Evolutionary conservation across 2,329 filamentous ascomycete species (phyloP).

Genomic region (Tricladium varicosporioides): DNA sequence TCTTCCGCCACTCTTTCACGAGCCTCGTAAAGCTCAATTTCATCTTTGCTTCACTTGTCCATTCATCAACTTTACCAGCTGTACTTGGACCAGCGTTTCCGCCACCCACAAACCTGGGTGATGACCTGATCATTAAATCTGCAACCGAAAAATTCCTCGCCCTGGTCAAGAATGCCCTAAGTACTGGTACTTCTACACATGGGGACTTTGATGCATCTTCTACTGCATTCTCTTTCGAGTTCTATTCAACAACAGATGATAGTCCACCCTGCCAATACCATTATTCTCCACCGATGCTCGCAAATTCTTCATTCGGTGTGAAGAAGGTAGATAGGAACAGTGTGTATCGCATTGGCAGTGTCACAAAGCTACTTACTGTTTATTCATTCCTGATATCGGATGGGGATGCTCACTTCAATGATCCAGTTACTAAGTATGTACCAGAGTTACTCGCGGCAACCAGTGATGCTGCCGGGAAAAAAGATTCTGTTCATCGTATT

Average conservation of each 20-base stretch:
- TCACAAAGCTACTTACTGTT: conserved; percentile 45
- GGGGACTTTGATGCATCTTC: background rate
- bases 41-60: too few species aligned
- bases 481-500: conserved; percentile 3
- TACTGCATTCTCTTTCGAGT: background rate
- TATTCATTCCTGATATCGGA: conserved; percentile 39
- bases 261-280: background rate
- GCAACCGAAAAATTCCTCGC: background rate
- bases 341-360: conserved; percentile 41
- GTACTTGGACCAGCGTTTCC: background rate
- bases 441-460: conserved; percentile 34
- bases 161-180: background rate
- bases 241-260: background rate
- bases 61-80: background rate
- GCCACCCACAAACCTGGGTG: background rate
- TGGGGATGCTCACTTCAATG: conserved; percentile 31
- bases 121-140: background rate
- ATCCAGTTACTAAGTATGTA: conserved; percentile 39
- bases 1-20: too few species aligned
- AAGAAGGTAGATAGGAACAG: background rate
- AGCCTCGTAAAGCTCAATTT: too few species aligned
- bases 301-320: background rate
- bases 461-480: background rate
- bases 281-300: background rate
- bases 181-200: background rate